Evolutionary conservation across 257 asterid genomes (phyloP).

Genomic region (Thymus mandschuricus): DNA sequence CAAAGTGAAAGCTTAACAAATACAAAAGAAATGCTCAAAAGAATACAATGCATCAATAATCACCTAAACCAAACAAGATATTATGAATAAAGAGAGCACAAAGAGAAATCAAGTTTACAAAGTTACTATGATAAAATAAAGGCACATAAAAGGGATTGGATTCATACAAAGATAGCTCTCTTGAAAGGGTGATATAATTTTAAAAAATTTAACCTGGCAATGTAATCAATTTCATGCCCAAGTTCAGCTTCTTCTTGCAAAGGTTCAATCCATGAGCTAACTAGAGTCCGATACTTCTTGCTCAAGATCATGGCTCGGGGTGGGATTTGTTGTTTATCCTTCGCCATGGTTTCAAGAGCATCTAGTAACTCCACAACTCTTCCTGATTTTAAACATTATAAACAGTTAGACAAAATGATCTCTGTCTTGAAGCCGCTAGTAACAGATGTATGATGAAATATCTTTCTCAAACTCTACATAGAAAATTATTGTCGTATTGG

Average conservation of each 20-base stretch:
- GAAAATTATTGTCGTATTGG: conserved; percentile 22
- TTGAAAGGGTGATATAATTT: conserved; percentile 35
- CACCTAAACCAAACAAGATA: conserved; percentile 24
- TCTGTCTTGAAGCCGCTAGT: conserved; percentile 18
- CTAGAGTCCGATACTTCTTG: conserved; percentile 91
- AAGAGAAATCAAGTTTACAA: neutral
- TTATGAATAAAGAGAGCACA: neutral
- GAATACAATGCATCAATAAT: conserved; percentile 12
- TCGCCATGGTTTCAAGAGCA: conserved; percentile 86
- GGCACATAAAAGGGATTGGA: conserved; percentile 9
- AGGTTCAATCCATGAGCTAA: conserved; percentile 99
- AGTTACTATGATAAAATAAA: conserved; percentile 22
- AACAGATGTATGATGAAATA: conserved; percentile 11
- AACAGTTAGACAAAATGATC: conserved; percentile 25
- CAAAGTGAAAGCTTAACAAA: neutral
- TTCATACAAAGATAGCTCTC: conserved; percentile 16
- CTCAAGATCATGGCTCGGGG: conserved; percentile 93
- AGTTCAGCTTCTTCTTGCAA: conserved; percentile 99
- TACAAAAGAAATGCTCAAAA: neutral
- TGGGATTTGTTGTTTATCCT: conserved; percentile 82
- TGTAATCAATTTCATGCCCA: conserved; percentile 93
- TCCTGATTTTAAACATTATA: conserved; percentile 55
- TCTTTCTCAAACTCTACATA: conserved; percentile 6
- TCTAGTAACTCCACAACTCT: conserved; percentile 87
- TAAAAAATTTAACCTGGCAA: conserved; percentile 68